phyloP scores from a whole-genome alignment of 441 rosid genomes.

The Arabidopsis hybrid region DNA sequence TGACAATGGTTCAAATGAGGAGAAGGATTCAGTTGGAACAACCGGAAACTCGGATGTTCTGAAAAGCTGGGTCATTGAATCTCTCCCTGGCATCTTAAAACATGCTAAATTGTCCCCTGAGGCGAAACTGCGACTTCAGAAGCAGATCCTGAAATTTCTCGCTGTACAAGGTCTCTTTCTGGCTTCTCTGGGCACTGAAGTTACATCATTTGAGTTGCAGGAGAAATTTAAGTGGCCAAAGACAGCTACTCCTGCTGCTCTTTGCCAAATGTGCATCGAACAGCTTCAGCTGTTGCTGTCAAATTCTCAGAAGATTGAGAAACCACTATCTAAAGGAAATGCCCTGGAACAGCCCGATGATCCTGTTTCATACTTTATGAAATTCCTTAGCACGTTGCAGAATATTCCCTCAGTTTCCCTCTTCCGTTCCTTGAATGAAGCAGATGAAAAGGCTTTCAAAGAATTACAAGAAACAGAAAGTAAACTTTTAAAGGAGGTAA shows the following conservation, averaged over 20 bases:
- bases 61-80: constrained; percentile 92
- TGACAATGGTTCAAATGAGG: constrained; percentile 85
- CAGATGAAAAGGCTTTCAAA: constrained; percentile 77
- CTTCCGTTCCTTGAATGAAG: constrained; percentile 75
- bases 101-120: constrained; percentile 74
- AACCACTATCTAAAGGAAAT: constrained; percentile 48
- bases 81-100: constrained; percentile 80
- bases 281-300: constrained; percentile 87
- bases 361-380: constrained; percentile 84
- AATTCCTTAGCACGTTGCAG: constrained; percentile 81
- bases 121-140: constrained; percentile 76
- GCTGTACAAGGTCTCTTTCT: constrained; percentile 95
- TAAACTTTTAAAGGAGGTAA: constrained; percentile 78
- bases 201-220: constrained; percentile 94
- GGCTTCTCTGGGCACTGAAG: constrained; percentile 93
- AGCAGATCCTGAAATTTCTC: constrained; percentile 86
- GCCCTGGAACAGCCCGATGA: constrained; percentile 71
- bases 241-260: constrained; percentile 69
- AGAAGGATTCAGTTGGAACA: constrained; percentile 66
- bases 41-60: constrained; percentile 68
- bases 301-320: constrained; percentile 77
- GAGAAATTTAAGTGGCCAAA: constrained; percentile 99
- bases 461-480: constrained; percentile 76
- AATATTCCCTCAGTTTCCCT: constrained; percentile 95
- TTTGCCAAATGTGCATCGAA: constrained; percentile 89